Percentiles rank a stretch among this genome's conserved stretches.
These are phyloP conservation scores for Fusarium sp. DNA, from an alignment of 2,329 filamentous ascomycete species.

Conservation along the genomic window DNA sequence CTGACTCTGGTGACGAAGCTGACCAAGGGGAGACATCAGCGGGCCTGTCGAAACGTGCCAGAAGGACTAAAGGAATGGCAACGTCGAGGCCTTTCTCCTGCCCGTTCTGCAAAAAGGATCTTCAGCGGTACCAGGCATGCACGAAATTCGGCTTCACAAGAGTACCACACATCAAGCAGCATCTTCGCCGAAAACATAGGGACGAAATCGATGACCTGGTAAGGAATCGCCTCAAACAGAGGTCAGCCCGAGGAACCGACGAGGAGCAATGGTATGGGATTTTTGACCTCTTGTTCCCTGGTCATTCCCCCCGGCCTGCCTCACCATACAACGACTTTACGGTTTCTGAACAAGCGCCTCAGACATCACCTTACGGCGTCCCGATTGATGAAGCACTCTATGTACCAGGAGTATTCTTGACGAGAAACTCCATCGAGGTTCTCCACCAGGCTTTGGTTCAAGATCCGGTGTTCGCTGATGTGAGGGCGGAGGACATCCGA, in stretches of 20 bases:
- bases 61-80: too few relatives aligned
- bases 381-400: neutral
- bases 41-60: too few relatives aligned
- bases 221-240: neutral
- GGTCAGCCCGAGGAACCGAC: neutral
- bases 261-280: neutral
- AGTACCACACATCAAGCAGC: neutral
- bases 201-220: neutral
- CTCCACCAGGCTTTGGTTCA: too few relatives aligned
- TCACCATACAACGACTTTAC: neutral
- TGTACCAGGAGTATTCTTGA: neutral
- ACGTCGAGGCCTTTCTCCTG: neutral
- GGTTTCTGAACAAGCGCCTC: neutral
- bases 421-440: neutral
- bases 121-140: neutral
- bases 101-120: neutral
- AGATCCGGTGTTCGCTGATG: too few relatives aligned
- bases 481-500: too few relatives aligned
- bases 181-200: neutral
- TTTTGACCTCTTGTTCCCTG: neutral
- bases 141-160: neutral
- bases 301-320: neutral
- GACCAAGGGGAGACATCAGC: too few relatives aligned
- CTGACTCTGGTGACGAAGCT: too few relatives aligned
- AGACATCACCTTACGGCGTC: neutral